Evolutionary conservation across 202 grass and related monocot species (phyloP).

Genomic region (Bolboschoenoplectus hybrid): DNA sequence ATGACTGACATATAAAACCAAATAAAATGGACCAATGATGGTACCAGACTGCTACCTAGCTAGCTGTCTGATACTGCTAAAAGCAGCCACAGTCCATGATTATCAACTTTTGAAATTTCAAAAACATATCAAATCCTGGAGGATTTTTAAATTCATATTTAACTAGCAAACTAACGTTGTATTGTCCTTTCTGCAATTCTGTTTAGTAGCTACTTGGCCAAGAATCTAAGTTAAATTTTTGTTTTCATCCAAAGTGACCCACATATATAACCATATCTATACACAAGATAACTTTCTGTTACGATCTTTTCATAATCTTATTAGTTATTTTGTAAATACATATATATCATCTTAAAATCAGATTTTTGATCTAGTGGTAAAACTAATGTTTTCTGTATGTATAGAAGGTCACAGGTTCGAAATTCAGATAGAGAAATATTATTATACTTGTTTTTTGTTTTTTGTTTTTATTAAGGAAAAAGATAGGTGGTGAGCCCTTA

Average conservation of each 20-base stretch:
- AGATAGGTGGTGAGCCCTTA: background rate
- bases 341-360: background rate
- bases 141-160: background rate
- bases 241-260: background rate
- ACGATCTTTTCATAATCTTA: background rate
- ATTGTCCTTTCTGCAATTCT: background rate
- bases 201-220: background rate
- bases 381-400: no score
- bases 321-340: background rate
- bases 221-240: background rate
- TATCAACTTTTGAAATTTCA: constrained; percentile 7
- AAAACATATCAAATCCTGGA: background rate
- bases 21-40: constrained; percentile 8
- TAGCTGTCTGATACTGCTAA: background rate
- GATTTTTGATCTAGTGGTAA: no score
- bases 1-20: constrained; percentile 1
- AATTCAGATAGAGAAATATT: no score
- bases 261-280: background rate
- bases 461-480: background rate
- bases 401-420: no score
- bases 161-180: background rate
- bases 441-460: background rate
- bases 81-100: background rate
- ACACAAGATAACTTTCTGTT: background rate
- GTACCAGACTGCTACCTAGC: background rate